Base-by-base conservation (phyloP, 345 rosid species). In the Lepidium sativum region DNA sequence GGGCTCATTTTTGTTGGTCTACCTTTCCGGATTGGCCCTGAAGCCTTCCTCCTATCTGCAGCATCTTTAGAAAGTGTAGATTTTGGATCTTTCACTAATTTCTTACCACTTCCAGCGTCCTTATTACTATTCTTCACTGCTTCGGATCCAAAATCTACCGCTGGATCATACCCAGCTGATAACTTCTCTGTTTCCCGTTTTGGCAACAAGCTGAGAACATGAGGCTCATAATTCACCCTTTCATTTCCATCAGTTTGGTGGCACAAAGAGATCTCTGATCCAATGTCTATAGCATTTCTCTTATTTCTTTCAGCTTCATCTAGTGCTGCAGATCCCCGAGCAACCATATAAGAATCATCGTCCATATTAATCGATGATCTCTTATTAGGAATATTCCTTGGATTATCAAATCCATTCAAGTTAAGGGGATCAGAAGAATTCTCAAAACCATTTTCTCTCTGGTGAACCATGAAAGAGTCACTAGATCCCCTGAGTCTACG, bases 321-420 rank as follows among this genome's bases (percentile, higher is more conserved):
- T 20, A 16, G 57, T 5, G 74, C 70, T 15, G 53, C 35, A 69
- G 89, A 80, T 61, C 88, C 77, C 45, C 73, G 63, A 4, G 90
- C 71, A 74, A 87, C 87, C n/a, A 94, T 78, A 72, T 83, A 85
- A 76, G 96, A 91, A 76, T 85, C 96, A 76, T 85, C 95, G 69
- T 77, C 72, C 74, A 80, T 78, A 76, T 77, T 78, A 39, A 69
- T 38, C 6, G 88, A 79, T 63, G 84, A 79, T 69, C 76, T 79
- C 68, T 66, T 67, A 58, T 83, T 80, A 31, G 71, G 40, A 68
- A 73, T 61, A 38, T 67, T 69, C 62, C 77, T 76, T 67, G 76
- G 71, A 65, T 52, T 70, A 68, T 81, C 90, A 69, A 76, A 81
- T 64, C 80, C 80, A 68, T 85, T 80, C 41, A 79, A 31, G 42